Conservation (phyloP, 129 eudicot genomes). For the Erigeron canadensis region DNA sequence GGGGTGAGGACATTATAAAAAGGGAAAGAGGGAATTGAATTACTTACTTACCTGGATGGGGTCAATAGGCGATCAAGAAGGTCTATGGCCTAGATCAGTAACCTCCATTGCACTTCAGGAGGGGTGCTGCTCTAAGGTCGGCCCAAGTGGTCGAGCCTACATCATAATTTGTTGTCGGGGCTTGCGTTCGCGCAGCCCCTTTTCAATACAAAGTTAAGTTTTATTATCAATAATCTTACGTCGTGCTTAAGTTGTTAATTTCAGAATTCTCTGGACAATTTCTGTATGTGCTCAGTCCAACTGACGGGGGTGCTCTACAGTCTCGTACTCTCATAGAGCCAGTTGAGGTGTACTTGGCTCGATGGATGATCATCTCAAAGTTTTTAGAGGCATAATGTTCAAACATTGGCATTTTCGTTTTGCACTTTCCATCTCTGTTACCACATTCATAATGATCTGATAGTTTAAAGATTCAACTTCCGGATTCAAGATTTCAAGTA, state of each 20-base stretch:
- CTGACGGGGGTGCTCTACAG: no score
- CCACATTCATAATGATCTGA: conserved; percentile 36
- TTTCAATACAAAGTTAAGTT: no score
- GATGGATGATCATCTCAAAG: conserved; percentile 86
- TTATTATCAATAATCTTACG: no score
- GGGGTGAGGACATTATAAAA: conserved; percentile 3
- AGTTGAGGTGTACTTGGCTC: conserved; percentile 56
- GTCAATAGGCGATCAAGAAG: conserved; percentile 41
- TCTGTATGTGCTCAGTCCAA: no score
- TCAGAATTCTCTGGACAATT: no score
- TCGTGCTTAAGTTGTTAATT: no score
- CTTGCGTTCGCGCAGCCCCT: conserved; percentile 60
- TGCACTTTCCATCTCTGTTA: conserved; percentile 44
- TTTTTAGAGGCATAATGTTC: conserved; percentile 66
- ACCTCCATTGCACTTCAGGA: conserved; percentile 35
- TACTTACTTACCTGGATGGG: conserved; percentile 43
- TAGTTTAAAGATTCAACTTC: conserved; percentile 52
- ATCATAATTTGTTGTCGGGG: conserved; percentile 60
- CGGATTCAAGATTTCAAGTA: conserved; percentile 37
- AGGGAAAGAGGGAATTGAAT: neutral
- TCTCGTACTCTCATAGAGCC: conserved; percentile 71
- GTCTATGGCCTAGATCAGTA: conserved; percentile 39
- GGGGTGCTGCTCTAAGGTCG: conserved; percentile 37
- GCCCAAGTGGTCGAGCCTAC: conserved; percentile 43
- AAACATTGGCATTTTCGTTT: conserved; percentile 37